Evolutionary conservation across 2,329 filamentous ascomycete species (phyloP), one percentile per base, ranked within the genome.

Genomic region (Exserohilum rostratum): DNA sequence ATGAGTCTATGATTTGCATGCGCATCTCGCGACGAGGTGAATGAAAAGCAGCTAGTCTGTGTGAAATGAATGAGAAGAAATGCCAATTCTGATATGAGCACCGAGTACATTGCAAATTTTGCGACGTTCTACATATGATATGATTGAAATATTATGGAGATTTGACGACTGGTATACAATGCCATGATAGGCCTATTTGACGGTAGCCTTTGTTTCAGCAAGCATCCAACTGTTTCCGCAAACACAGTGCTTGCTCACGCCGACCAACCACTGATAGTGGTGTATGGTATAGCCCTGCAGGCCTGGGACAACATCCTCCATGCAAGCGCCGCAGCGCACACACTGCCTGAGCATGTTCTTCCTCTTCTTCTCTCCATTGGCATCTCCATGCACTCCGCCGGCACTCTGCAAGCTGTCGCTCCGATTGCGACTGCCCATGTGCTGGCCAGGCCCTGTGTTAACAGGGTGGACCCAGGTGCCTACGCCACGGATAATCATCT

Each of bases 321-420:
- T 80, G 33, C 74, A 71, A 46, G 73, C 75, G 9, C 76, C 76
- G 67, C 80, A 82, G 46, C 79, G 65, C 42, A 78, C 72, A 65
- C 80, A 82, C 42, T 70, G 60, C 33, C 78, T 70, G 37, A 79
- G 50, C 54, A 68, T 43, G 15, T 55, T 56, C 44, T 55, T 74
- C 15, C 62, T 68, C 37, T 60, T 64, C 44, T 11, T 51, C 33
- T 20, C 42, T n/a, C 35, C 13, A 11, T 22, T 6, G 5, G 37
- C 10, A 22, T 47, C 50, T 5, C 53, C 53, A 20, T 45, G 50
- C 15, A 29, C 49, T 10, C 33, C 50, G n/a, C 38, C 38, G 13
- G 39, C 52, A 48, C 60, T 64, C 33, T 58, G 53, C 9, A 58
- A 55, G 34, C 64, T 70, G 55, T 70, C 68, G 13, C 70, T 70